Base-by-base conservation (phyloP, 2,329 filamentous ascomycete genomes). In the Fusarium siculi region DNA sequence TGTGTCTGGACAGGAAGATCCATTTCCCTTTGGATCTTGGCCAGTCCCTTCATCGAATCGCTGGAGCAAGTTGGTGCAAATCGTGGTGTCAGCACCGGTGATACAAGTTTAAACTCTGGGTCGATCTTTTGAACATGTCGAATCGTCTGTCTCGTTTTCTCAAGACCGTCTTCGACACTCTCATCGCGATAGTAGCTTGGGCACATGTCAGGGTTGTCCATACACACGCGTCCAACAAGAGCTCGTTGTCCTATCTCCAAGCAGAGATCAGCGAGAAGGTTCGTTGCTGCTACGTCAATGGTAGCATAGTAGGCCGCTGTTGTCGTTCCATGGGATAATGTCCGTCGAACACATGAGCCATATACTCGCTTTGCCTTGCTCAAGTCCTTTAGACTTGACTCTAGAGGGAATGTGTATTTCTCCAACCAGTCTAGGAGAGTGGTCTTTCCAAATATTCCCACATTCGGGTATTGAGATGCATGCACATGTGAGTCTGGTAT, bases 241-340 rank as follows among this genome's bases (percentile, higher is more conserved):
- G 96, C 96, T 59, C 96, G 88, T 83, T 99, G 96, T 49, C 96
- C 96, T 32, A 89, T 85, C 1, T 84, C 80, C n/a, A 93, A 86
- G 78, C 96, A 98, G 23, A 98, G 89, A 72, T 94, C 90, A 1
- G 95, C 93, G 10, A 99, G 91, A 12, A 97, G 88, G 80, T 97
- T 98, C n/a, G 96, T 99, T 4, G 95, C 91, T 2, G 89, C 87
- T 3, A 97, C 93, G 80, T 97, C 92, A 71, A 94, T 91, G 32
- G 96, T 98, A 66, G 96, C 96, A 81, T 93, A 98, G 87, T 98
- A 98, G n/a, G 94, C 90, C 10, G 95, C 95, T 16, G 93, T 96
- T 1, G 96, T 99, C 15, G 96, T 99, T 71, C 96, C 96, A 80
- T 98, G 91, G 28, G 93, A 89, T 16, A 99, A 89, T 0, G 95